phyloP scores from a whole-genome alignment of 257 asterid genomes.

The Solanum chilense region DNA sequence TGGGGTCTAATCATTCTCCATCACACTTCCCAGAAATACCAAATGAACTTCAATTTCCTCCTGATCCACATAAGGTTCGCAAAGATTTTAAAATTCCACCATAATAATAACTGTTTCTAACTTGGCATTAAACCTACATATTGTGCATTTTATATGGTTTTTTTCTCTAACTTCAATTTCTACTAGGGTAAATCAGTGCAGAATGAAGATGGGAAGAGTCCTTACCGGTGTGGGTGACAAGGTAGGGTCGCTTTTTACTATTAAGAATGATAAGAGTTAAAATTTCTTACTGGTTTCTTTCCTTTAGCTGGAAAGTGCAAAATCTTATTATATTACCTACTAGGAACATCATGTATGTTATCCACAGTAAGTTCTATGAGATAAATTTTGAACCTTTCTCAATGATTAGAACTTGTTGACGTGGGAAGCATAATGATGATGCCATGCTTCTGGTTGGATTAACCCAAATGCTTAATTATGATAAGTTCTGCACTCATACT shows the following conservation, averaged over 20 bases:
- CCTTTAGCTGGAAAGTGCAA: not conserved
- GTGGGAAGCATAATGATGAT: not conserved
- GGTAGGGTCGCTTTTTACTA: constrained; percentile 28
- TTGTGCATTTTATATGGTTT: not conserved
- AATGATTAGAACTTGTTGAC: not conserved
- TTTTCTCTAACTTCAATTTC: constrained; percentile 12
- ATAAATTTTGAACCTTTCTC: not conserved
- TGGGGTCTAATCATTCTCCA: not conserved
- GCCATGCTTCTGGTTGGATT: not conserved
- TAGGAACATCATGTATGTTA: not conserved
- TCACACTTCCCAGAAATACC: not conserved
- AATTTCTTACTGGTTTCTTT: not conserved
- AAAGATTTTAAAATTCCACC: not conserved
- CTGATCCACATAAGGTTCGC: not conserved
- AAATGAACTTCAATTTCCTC: not conserved
- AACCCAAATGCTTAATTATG: not conserved
- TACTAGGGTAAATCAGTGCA: constrained; percentile 67
- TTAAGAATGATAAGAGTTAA: not conserved
- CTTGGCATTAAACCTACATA: not conserved
- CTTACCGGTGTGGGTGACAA: constrained; percentile 96
- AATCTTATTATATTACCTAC: not conserved
- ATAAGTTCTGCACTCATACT: not conserved
- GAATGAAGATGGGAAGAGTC: constrained; percentile 82
- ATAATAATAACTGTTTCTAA: not conserved
- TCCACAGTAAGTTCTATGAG: not conserved